A percentile compares a stretch with the other conserved stretches of the same genome.
Conservation (phyloP, 148 eudicot species). For the Dysphania ambrosioides region DNA sequence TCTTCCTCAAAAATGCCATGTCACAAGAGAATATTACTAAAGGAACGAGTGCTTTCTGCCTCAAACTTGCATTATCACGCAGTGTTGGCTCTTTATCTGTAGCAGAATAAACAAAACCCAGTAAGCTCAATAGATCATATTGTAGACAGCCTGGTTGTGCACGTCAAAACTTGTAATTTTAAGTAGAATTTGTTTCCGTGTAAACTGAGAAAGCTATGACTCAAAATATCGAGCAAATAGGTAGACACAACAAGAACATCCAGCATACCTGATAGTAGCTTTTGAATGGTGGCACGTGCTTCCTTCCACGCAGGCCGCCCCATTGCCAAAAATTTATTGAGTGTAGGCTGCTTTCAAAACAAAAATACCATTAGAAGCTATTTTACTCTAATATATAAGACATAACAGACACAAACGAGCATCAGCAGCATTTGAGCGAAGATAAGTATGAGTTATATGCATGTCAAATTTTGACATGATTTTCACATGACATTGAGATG, state of each 20-base stretch:
- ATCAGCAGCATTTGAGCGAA: background rate
- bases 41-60: constrained; percentile 65
- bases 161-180: background rate
- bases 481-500: background rate
- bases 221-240: background rate
- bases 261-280: constrained; percentile 65
- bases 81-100: constrained; percentile 71
- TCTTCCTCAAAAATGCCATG: background rate
- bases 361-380: constrained; percentile 6
- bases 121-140: background rate
- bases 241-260: background rate
- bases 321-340: constrained; percentile 71
- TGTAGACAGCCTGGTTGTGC: background rate
- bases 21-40: constrained; percentile 36
- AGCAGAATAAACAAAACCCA: constrained; percentile 10
- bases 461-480: background rate
- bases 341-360: constrained; percentile 56
- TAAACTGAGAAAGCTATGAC: background rate
- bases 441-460: background rate
- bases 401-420: background rate
- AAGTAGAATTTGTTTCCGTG: background rate
- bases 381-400: background rate
- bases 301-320: constrained; percentile 97
- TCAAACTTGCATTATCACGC: constrained; percentile 66
- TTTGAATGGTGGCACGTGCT: constrained; percentile 87